Base-by-base conservation (phyloP, 768 basidiomycete species). In the Podaxis sp. region DNA sequence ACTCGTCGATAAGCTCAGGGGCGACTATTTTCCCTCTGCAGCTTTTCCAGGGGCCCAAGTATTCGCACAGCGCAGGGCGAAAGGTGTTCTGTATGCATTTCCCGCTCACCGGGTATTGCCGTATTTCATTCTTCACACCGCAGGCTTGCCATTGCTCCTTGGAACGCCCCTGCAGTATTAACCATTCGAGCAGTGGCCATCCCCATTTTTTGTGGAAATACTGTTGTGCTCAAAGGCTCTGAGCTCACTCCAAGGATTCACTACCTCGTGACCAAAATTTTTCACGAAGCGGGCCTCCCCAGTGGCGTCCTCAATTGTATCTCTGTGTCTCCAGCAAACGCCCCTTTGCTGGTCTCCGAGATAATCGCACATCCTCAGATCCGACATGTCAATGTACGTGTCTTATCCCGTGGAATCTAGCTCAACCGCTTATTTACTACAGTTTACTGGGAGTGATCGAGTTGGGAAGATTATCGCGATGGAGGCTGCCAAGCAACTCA, bases 201-300 rank as follows among this genome's bases (percentile, higher is more conserved):
- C 10, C 81, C 84, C 0, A 66, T 85, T 35, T 65, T 85, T 1
- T 83, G 83, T 55, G 84, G 84, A 1, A 86, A 85, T 66, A 82
- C 84, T 0, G 78, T 82, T 5, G 75, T 86, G 2, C 65, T 85
- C 47, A 83, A 82, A 61, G 75, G 77, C 11, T 83, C 83, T 0
- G 84, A 85, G 62, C 69, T 72, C 47, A 80, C 76, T 55, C 83
- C 84, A 0, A 71, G 77, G 14, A 76, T 73, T 21, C 82, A 83
- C 57, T 70, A 73, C 5, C 68, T 84, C 5, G 72, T 81, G 10
- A 71, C 72, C 0, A 81, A 84, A 59, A 64, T 81, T 1, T 74
- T 86, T 21, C 72, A 80, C 13, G 81, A 84, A 63, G 87, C 86
- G 0, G 86, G 87, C 1, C 69, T 90, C 1, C 87, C 87, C 4